Evolutionary conservation across 2,329 filamentous ascomycete species (phyloP).

Genomic region (Fusarium nelsonii): DNA sequence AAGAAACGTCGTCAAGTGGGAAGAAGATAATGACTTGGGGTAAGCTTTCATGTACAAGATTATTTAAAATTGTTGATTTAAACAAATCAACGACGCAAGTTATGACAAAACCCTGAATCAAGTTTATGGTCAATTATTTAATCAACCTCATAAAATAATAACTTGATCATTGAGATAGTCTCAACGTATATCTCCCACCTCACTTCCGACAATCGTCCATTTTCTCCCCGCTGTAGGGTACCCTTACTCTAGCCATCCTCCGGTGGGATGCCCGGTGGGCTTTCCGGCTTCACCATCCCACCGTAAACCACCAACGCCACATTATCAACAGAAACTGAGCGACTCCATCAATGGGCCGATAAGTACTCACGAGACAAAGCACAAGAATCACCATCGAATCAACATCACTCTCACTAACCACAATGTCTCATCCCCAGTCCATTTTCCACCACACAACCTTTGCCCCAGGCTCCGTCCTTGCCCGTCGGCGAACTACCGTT

Average conservation of each 20-base stretch:
- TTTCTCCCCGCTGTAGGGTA: not conserved
- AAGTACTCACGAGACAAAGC: not conserved
- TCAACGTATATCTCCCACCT: not conserved
- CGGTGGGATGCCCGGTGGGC: conserved; percentile 19
- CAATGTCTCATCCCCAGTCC: conserved; percentile 35
- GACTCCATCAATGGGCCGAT: not conserved
- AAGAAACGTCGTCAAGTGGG: too few species aligned
- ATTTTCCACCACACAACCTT: conserved; percentile 23
- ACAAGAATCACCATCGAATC: not conserved
- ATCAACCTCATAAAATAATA: too few species aligned
- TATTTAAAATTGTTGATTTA: too few species aligned
- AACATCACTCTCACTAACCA: not conserved
- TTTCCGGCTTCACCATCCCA: conserved; percentile 1
- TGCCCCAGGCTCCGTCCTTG: conserved; percentile 5
- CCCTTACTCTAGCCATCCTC: not conserved
- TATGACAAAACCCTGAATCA: too few species aligned
- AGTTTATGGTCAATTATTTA: too few species aligned
- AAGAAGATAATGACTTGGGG: too few species aligned
- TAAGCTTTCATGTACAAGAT: too few species aligned
- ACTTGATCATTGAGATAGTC: accelerated
- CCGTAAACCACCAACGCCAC: not conserved
- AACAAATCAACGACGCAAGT: too few species aligned
- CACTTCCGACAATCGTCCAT: not conserved
- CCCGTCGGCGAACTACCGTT: conserved; percentile 5
- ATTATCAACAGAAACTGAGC: not conserved